Evolutionary conservation across 306 rosid species (phyloP).

Genomic region (Lathyrus aphaca): DNA sequence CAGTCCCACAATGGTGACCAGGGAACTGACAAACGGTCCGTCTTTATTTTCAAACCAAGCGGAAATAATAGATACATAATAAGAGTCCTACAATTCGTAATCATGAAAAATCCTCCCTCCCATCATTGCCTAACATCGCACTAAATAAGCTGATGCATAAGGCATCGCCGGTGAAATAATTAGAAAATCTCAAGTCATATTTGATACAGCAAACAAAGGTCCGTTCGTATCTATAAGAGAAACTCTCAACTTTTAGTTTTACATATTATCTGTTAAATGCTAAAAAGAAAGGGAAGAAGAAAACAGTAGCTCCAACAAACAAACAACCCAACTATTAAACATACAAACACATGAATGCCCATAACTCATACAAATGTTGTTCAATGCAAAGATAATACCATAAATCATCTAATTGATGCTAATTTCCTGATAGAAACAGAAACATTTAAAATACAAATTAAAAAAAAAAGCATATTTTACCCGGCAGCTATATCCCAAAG

Average conservation of each 20-base stretch:
- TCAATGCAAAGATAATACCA: slow-evolving; percentile 3
- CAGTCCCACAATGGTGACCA: neutral
- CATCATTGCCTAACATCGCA: slow-evolving; percentile 5
- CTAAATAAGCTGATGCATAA: slow-evolving; percentile 7
- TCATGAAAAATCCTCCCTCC: slow-evolving; percentile 5
- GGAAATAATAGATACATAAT: slow-evolving; percentile 30
- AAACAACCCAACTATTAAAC: neutral
- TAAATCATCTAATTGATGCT: slow-evolving; percentile 20
- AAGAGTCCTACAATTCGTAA: neutral
- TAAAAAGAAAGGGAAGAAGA: slow-evolving; percentile 7
- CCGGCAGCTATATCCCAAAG: slow-evolving; percentile 90
- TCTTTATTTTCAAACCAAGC: slow-evolving; percentile 47
- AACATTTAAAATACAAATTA: slow-evolving; percentile 1
- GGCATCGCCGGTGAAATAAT: neutral
- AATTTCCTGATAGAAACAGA: neutral
- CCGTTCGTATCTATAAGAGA: slow-evolving; percentile 11
- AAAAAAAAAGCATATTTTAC: slow-evolving; percentile 43
- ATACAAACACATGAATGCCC: slow-evolving; percentile 2
- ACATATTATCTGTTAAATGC: slow-evolving; percentile 11
- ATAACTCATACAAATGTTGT: slow-evolving; percentile 4
- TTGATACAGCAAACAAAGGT: slow-evolving; percentile 20
- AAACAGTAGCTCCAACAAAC: neutral
- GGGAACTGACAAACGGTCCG: slow-evolving; percentile 46
- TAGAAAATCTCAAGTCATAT: slow-evolving; percentile 27
- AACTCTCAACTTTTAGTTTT: neutral